Conservation (phyloP, 305 asterid species). For the Ajuga reptans region DNA sequence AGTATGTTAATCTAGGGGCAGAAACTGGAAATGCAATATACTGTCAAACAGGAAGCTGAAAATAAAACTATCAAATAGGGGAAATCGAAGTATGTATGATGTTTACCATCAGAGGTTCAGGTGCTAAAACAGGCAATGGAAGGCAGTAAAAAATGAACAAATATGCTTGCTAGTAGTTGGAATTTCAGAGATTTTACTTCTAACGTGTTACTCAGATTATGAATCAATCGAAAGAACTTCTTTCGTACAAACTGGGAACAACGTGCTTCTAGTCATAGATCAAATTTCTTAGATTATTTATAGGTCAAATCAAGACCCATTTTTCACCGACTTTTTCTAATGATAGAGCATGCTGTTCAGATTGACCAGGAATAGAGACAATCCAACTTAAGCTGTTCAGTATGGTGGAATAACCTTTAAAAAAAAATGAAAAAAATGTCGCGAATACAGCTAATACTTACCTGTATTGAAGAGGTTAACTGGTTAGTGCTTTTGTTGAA, state of each 20-base stretch:
- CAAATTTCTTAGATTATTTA: not conserved
- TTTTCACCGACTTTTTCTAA: not conserved
- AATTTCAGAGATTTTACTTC: too few species aligned
- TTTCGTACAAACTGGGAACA: too few species aligned
- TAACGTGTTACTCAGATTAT: too few species aligned
- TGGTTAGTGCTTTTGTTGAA: conserved; percentile 62
- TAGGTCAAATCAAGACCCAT: not conserved
- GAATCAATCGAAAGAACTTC: too few species aligned
- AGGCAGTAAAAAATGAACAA: not conserved
- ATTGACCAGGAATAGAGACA: not conserved
- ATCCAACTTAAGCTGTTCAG: too few species aligned
- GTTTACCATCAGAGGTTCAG: not conserved
- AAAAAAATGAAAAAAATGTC: too few species aligned
- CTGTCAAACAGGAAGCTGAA: not conserved
- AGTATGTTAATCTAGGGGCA: not conserved
- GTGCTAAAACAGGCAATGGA: not conserved
- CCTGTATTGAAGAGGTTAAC: conserved; percentile 55
- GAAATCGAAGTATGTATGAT: not conserved
- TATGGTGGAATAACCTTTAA: too few species aligned
- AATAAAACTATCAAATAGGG: not conserved
- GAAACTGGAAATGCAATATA: not conserved
- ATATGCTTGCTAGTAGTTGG: not conserved
- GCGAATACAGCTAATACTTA: conserved; percentile 11
- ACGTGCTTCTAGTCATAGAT: too few species aligned
- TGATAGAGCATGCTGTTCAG: not conserved